Conservation (phyloP, 176 grass and related monocot genomes). For the Urochloa ruziziensis region DNA sequence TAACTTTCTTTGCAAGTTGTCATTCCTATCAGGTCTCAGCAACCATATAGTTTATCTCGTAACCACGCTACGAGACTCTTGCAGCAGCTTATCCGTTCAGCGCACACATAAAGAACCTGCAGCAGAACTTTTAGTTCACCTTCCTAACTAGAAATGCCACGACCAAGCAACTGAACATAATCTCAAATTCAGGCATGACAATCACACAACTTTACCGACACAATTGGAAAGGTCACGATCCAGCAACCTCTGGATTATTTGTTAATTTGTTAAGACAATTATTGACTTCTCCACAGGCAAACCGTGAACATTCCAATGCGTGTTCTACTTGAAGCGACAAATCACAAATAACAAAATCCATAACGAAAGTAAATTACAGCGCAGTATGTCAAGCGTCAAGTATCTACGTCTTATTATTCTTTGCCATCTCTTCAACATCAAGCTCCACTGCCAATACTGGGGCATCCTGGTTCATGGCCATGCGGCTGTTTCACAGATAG, state of each 20-base stretch:
- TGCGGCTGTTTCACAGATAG: conserved; percentile 37
- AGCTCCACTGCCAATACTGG: conserved; percentile 84
- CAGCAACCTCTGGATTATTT: conserved; percentile 17
- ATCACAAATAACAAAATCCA: conserved; percentile 26
- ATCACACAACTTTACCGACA: background rate
- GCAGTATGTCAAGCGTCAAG: conserved; percentile 1
- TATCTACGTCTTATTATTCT: conserved; percentile 68
- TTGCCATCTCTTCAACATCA: conserved; percentile 90
- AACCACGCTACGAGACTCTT: background rate
- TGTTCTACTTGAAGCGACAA: conserved; percentile 10
- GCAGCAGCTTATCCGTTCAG: background rate
- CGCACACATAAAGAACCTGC: background rate
- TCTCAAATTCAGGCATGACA: background rate
- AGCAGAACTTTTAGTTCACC: background rate
- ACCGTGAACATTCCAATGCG: background rate
- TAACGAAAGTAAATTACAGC: background rate
- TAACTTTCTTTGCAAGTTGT: background rate
- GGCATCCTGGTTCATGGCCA: conserved; percentile 68
- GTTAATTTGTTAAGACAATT: conserved; percentile 22
- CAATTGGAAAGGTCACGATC: background rate
- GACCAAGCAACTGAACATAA: background rate
- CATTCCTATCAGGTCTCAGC: background rate
- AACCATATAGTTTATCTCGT: background rate
- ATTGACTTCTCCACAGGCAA: conserved; percentile 25
- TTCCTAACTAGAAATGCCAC: background rate